Conservation (phyloP, 2,329 filamentous ascomycete genomes). For the Cryphonectria nitschkei region DNA sequence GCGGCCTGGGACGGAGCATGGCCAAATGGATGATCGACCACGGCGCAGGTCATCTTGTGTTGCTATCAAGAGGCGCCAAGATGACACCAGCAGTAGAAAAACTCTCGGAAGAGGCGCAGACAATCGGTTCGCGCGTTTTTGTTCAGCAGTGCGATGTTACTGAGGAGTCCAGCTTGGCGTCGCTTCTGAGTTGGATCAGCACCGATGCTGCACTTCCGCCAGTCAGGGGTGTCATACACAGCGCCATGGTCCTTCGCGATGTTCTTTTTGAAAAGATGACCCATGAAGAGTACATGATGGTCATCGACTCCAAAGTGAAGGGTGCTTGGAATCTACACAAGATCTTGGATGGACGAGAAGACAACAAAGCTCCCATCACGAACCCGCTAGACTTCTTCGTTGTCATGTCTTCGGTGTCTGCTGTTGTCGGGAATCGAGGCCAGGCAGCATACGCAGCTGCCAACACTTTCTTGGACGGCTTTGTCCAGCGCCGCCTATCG, state of each 20-base stretch:
- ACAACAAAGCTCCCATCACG: too few relatives aligned
- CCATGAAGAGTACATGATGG: conserved; percentile 49
- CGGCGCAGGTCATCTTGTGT: conserved; percentile 29
- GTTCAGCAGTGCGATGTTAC: conserved; percentile 49
- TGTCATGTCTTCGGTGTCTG: conserved; percentile 41
- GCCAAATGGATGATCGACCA: conserved; percentile 30
- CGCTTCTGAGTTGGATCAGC: conserved; percentile 51
- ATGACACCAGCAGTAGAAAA: not conserved
- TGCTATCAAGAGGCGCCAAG: conserved; percentile 29
- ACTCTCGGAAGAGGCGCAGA: conserved; percentile 22
- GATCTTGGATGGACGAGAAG: conserved; percentile 21
- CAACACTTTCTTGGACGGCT: conserved; percentile 46
- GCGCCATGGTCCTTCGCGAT: conserved; percentile 48
- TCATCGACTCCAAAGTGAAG: conserved; percentile 55
- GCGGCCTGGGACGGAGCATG: conserved; percentile 33
- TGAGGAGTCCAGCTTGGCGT: conserved; percentile 29
- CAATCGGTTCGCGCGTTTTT: conserved; percentile 45
- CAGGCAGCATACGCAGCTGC: conserved; percentile 56
- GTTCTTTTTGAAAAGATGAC: conserved; percentile 58
- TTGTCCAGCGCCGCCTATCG: conserved; percentile 42
- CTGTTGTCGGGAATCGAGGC: conserved; percentile 39
- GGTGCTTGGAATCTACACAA: conserved; percentile 40
- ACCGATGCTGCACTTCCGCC: conserved; percentile 38
- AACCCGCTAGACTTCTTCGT: conserved; percentile 44
- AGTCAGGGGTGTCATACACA: conserved; percentile 41